A percentile compares a stretch with the other conserved stretches of the same genome.
These are phyloP conservation scores for Pseudogymnoascus sp. DNA, from an alignment of 2,329 filamentous ascomycete genomes.

Conservation along the genomic window DNA sequence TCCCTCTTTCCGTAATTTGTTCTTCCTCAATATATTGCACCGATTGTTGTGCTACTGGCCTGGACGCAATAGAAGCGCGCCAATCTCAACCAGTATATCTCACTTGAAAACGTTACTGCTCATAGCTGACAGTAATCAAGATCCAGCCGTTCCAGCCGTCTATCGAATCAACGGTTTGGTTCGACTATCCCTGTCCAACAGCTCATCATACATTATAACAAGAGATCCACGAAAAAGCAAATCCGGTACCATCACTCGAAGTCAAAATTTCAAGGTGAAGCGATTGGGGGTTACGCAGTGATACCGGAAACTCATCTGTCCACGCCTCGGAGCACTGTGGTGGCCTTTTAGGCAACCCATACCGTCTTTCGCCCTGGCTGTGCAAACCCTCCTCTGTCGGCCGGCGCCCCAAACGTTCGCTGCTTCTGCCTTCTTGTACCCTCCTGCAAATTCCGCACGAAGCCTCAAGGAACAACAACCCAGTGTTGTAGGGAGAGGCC, in stretches of 20 bases:
- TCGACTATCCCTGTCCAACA: conserved; percentile 1
- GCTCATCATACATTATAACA: conserved; percentile 8
- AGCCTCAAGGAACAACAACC: conserved; percentile 16
- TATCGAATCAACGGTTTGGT: neutral
- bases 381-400: conserved; percentile 30
- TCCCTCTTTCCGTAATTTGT: conserved; percentile 1
- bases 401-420: conserved; percentile 19
- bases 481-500: conserved; percentile 20
- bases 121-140: conserved; percentile 3
- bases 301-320: neutral
- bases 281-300: neutral
- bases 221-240: neutral
- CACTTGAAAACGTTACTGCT: neutral
- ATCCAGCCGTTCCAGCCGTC: neutral
- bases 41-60: conserved; percentile 3
- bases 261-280: neutral
- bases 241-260: neutral
- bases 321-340: neutral
- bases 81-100: neutral
- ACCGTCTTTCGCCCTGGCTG: conserved; percentile 33
- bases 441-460: conserved; percentile 11
- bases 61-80: conserved; percentile 2
- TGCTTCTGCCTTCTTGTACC: conserved; percentile 13
- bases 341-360: conserved; percentile 1
- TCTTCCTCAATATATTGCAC: neutral